Evolutionary conservation across 176 grass and related monocot species (phyloP).

Genomic region (Saccharum spontaneum): DNA sequence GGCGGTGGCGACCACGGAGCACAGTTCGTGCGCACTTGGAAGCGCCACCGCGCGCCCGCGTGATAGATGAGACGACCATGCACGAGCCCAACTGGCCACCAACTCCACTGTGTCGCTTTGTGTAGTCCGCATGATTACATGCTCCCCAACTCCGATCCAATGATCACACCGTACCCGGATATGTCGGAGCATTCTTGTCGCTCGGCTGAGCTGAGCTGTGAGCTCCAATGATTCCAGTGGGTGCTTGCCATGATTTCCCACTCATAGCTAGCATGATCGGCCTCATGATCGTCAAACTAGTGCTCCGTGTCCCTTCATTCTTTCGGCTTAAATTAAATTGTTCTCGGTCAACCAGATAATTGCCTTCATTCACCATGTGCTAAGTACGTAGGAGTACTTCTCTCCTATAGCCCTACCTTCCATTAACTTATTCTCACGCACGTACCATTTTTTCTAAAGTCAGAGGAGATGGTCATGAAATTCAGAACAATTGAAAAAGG

Average conservation of each 20-base stretch:
- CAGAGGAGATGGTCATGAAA: too few relatives aligned
- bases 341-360: neutral
- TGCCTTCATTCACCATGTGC: neutral
- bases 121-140: too few relatives aligned
- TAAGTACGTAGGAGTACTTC: neutral
- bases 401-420: too few relatives aligned
- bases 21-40: neutral
- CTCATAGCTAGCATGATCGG: neutral
- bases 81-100: too few relatives aligned
- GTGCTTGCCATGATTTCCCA: constrained; percentile 8
- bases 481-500: too few relatives aligned
- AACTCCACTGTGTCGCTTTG: too few relatives aligned
- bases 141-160: neutral
- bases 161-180: neutral
- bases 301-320: neutral
- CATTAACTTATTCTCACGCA: too few relatives aligned
- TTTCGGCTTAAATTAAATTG: neutral
- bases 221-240: neutral
- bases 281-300: neutral
- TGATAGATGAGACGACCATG: too few relatives aligned
- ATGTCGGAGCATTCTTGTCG: neutral
- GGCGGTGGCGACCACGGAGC: neutral
- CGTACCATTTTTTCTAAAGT: too few relatives aligned
- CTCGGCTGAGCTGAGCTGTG: too few relatives aligned
- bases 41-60: neutral